phyloP scores from a whole-genome alignment of 495 filamentous ascomycete species.

The Podospora pseudopauciseta region DNA sequence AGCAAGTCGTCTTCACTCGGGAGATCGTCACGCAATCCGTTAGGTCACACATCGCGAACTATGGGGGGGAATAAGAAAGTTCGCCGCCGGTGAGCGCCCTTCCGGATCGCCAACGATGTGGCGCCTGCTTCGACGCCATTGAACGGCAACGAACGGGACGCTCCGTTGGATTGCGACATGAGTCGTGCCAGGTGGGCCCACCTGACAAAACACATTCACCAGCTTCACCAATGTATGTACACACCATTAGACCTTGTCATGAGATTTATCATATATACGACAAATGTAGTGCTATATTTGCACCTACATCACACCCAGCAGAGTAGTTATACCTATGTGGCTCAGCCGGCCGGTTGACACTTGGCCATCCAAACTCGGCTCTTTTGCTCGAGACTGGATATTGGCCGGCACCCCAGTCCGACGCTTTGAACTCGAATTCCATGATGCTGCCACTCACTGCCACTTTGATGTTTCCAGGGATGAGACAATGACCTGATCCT shows the following conservation, averaged over 20 bases:
- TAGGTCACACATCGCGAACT: neutral
- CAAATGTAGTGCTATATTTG: neutral
- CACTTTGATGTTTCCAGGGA: neutral
- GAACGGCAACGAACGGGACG: constrained; percentile 10
- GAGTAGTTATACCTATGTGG: neutral
- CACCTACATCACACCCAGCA: neutral
- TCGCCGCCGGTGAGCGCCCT: constrained; percentile 6
- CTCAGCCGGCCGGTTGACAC: neutral
- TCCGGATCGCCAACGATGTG: constrained; percentile 9
- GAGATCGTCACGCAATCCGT: constrained; percentile 8
- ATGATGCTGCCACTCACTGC: neutral
- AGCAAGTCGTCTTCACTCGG: neutral
- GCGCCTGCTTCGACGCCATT: constrained; percentile 8
- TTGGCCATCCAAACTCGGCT: neutral
- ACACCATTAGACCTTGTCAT: too few relatives aligned
- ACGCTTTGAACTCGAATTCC: neutral
- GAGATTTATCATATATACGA: neutral
- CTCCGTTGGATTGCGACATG: constrained; percentile 1
- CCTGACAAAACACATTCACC: neutral
- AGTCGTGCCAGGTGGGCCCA: constrained; percentile 7
- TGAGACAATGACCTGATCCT: neutral
- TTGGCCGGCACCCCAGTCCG: neutral
- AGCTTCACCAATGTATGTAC: too few relatives aligned
- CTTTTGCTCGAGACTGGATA: neutral
- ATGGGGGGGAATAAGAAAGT: neutral